Base-by-base conservation (phyloP, 2,329 filamentous ascomycete species). In the Stagonosporopsis chrysanthemi region DNA sequence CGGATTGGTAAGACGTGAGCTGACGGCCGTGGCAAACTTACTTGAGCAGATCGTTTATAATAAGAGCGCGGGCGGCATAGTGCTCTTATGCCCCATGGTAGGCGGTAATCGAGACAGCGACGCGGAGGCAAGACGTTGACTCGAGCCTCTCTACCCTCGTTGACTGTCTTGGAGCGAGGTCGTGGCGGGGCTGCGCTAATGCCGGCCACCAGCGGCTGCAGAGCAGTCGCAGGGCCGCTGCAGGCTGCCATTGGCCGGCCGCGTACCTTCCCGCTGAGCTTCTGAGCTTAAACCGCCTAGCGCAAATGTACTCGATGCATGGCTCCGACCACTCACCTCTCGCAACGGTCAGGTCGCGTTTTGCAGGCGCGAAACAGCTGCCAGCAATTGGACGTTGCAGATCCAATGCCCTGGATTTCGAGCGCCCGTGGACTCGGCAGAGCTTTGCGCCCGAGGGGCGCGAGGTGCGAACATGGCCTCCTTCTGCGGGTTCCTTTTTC, bases 351-450 rank as follows among this genome's bases (percentile, higher is more conserved):
- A 62, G 61, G 65, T 67, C 51, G 53, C 59, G 57, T 67, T 67
- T 64, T 61, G 57, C 64, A 64, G 68, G 70, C 70, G 69, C 66
- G 63, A 73, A 72, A 69, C 67, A 67, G 60, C 61, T 56, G 19
- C 38, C 52, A 60, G 23, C 63, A 62, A 73, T 73, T 73, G 68
- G 70, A 35, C 52, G 42, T 59, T 46, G 59, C 43, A 40, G 7
- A 56, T 53, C 55, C 56, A 46, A 43, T 58, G 56, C 58, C 64
- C 61, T 65, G 60, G 51, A 63, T 17, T 44, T 42, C 19, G 41
- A 57, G 46, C 64, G 63, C 66, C 64, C 62, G 33, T 44, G 58
- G 53, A 51, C 63, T 67, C 64, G 60, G 56, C 67, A 60, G 22
- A 33, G 14, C 36, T 53, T 44, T 60, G 63, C 55, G 60, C 51